Conservation (phyloP, 768 basidiomycete species). For the Lactarius akahatsu region DNA sequence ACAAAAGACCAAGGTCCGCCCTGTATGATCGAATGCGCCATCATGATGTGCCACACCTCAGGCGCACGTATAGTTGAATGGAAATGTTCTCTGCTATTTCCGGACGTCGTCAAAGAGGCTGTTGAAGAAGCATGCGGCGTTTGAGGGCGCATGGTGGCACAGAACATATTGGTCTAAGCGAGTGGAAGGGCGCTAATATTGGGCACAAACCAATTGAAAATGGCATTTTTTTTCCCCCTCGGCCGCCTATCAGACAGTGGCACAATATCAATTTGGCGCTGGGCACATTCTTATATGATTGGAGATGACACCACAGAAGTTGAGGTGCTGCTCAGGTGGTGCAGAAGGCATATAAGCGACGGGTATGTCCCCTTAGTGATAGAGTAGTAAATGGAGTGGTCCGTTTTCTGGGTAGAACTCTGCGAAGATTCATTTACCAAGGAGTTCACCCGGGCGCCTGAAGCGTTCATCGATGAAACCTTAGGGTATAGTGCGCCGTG, state of each 20-base stretch:
- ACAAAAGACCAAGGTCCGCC: background rate
- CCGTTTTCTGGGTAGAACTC: slow-evolving; percentile 6
- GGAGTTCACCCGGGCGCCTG: background rate
- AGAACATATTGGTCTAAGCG: slow-evolving; percentile 13
- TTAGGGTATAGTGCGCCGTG: slow-evolving; percentile 5
- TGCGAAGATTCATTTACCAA: slow-evolving; percentile 10
- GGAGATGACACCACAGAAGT: background rate
- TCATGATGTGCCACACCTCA: background rate
- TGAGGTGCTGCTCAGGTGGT: background rate
- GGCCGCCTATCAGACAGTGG: slow-evolving; percentile 14
- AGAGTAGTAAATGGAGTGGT: background rate
- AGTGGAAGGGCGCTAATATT: slow-evolving; percentile 11
- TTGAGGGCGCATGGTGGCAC: slow-evolving; percentile 16
- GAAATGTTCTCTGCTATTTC: slow-evolving; percentile 2
- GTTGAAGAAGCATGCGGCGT: slow-evolving; percentile 17
- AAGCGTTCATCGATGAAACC: slow-evolving; percentile 6
- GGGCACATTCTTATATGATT: background rate
- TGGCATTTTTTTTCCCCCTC: background rate
- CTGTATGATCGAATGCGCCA: background rate
- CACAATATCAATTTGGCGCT: slow-evolving; percentile 4
- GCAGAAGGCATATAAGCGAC: background rate
- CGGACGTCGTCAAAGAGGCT: background rate
- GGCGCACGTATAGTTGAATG: background rate
- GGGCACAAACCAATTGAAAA: slow-evolving; percentile 1
- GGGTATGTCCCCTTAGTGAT: background rate